Base-by-base conservation (phyloP, 164 flowering plant species). In the Vitis rotundifolia region DNA sequence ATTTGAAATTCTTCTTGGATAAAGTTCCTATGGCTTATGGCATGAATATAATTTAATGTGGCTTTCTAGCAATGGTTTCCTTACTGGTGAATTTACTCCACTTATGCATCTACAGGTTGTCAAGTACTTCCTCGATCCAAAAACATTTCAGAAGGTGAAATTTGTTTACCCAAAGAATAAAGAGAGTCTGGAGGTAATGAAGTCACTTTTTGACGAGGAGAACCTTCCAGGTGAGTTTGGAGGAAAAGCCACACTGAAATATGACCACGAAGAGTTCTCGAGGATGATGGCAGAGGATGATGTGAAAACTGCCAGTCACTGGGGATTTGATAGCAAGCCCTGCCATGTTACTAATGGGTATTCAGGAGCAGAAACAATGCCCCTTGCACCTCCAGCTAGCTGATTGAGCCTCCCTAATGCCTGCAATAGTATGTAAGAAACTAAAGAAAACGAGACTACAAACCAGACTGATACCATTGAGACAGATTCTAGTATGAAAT, bases 181-280 rank as follows among this genome's bases (percentile, higher is more conserved):
- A 62, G 84, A 74, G 7, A 91, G 96, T 22, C 26, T 75, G 54
- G 92, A 94, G 84, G 73, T 88, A n/a, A 90, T 92, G 97, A 80
- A 66, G 68, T 75, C 85, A 10, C 79, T 77, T 54, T 90, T 94
- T 49, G 91, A 94, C 58, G 66, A 82, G 18, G 94, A 90, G 50
- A 90, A 94, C 70, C 96, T 94, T 53, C 96, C 94, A 3, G 71
- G 66, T 49, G 93, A 86, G 72, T 86, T 91, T 67, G 98, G 98
- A 9, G 98, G 97, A 12, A 71, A 76, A 48, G 88, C 88, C 16
- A 73, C 85, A 9, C 64, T 85, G 29, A 73, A 80, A 28, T 94
- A 90, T 64, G 88, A 91, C 76, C 89, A 82, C 62, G 81, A 84
- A 68, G 92, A 89, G 69, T 91, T 89, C 78, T 89, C 93, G 0